These are phyloP conservation scores for Ceratobasidium sp. DNA, from an alignment of 1,284 basidiomycete species.

Conservation along the genomic window DNA sequence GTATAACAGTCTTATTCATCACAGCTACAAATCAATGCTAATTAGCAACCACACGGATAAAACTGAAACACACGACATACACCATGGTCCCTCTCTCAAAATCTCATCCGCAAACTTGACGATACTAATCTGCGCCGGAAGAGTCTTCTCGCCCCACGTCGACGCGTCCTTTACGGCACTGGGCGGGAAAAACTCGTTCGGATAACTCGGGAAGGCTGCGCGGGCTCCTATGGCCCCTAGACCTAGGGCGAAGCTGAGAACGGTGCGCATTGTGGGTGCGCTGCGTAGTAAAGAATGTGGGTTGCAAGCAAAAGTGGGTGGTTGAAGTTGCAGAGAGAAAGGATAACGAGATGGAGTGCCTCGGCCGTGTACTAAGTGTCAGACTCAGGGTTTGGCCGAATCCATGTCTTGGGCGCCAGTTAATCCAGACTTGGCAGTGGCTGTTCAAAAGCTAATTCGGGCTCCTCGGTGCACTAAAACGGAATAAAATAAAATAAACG, in stretches of 20 bases:
- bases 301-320: background rate
- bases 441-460: background rate
- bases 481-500: too few species aligned
- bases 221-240: background rate
- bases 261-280: constrained; percentile 15
- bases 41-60: too few species aligned
- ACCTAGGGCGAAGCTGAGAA: background rate
- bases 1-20: constrained; percentile 52
- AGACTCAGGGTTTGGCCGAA: constrained; percentile 1
- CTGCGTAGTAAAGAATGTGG: background rate
- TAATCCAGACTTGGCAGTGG: background rate
- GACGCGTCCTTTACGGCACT: constrained; percentile 57
- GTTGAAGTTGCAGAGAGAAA: background rate
- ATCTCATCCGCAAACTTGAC: constrained; percentile 59
- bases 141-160: constrained; percentile 54
- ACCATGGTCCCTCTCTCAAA: constrained; percentile 64
- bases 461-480: too few species aligned
- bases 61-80: constrained; percentile 54
- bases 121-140: constrained; percentile 58
- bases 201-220: constrained; percentile 55
- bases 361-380: background rate
- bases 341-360: background rate
- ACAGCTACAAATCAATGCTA: constrained; percentile 19
- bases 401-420: background rate
- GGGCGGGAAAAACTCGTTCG: constrained; percentile 67